Evolutionary conservation across 805 yeast genomes (phyloP), one percentile per base, ranked within the genome.

Genomic region (Zygoascus flipseniorum): DNA sequence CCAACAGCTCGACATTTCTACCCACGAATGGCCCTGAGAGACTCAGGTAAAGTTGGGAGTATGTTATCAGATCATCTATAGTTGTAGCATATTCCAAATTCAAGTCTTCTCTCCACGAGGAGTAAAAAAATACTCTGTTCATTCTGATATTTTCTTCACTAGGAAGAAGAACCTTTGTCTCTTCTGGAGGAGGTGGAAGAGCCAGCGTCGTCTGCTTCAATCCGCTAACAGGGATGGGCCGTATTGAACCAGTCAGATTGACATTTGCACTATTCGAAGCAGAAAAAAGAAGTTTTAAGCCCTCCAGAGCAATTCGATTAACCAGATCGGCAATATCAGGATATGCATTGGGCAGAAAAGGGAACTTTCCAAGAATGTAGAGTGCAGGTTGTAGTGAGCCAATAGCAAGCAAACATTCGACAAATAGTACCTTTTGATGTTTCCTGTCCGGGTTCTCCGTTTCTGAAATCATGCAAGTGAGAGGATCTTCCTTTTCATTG

Each of bases 321-420:
- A 86, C 66, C 32, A 79, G 66, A 9, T 63, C 67, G 0, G 79
- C 68, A 4, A 82, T 63, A 8, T 75, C 79, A 1, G 75, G 73
- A 54, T 80, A 83, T 1, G 82, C 70, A 42, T 75, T 66, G 0
- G 83, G 78, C 23, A 88, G 65, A 50, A 72, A 79, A 8, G 95
- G 95, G 59, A 78, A 80, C 56, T 75, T 75, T 1, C 80, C 70
- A 4, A 89, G 69, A 5, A 87, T 71, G 60, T 68, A 79, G 9
- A 86, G 53, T 0, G 87, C 71, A 2, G 89, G 88, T 65, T 79
- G 73, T 50, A 83, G 73, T 48, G 84, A 66, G 1, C 93, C 90
- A 57, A 75, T 77, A 0, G 78, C 67, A 5, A 90, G 66, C 35
- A 83, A 71, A 14, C 76, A 69, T 56, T 79, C 74, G 35, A 86